phyloP scores from a whole-genome alignment of 2,329 filamentous ascomycete species.

The Dendrostoma leiphaemia region DNA sequence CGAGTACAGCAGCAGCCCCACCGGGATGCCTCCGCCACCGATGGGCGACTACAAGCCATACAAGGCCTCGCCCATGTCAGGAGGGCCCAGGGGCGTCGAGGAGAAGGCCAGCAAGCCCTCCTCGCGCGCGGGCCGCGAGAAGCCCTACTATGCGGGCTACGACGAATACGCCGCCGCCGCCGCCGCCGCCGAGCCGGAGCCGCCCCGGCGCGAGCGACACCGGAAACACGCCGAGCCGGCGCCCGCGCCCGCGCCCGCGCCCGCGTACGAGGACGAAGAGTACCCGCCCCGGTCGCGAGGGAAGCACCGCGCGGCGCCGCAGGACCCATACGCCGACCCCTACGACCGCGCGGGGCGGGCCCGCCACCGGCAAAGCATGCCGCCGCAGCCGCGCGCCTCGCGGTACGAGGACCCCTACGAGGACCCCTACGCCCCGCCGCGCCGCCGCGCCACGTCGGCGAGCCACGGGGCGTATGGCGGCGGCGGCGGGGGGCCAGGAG shows the following conservation, averaged over 20 bases:
- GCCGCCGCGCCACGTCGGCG: slow-evolving; percentile 8
- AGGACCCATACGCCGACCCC: slow-evolving; percentile 4
- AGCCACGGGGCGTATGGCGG: slow-evolving; percentile 5
- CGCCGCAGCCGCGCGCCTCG: slow-evolving; percentile 8
- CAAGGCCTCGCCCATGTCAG: not conserved
- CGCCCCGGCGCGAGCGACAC: slow-evolving; percentile 6
- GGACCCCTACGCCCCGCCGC: slow-evolving; percentile 6
- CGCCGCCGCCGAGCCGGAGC: not conserved
- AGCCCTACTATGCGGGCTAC: slow-evolving; percentile 8
- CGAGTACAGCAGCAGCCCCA: not conserved
- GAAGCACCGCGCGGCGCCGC: not conserved
- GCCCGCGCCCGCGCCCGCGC: not conserved
- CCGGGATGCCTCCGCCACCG: slow-evolving; percentile 3
- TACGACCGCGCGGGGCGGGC: slow-evolving; percentile 3
- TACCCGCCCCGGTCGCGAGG: slow-evolving; percentile 2
- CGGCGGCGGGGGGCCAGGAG: too few species aligned
- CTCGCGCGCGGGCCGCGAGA: slow-evolving; percentile 5
- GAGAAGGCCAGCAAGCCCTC: slow-evolving; percentile 10
- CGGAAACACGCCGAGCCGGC: not conserved
- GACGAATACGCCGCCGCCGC: not conserved
- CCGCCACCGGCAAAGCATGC: slow-evolving; percentile 16
- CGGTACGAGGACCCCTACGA: not conserved
- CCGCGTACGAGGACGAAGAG: not conserved
- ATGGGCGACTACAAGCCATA: slow-evolving; percentile 9
- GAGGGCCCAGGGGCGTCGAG: not conserved